These are phyloP conservation scores for Candida adriatica DNA, from an alignment of 805 yeast species.

Conservation along the genomic window DNA sequence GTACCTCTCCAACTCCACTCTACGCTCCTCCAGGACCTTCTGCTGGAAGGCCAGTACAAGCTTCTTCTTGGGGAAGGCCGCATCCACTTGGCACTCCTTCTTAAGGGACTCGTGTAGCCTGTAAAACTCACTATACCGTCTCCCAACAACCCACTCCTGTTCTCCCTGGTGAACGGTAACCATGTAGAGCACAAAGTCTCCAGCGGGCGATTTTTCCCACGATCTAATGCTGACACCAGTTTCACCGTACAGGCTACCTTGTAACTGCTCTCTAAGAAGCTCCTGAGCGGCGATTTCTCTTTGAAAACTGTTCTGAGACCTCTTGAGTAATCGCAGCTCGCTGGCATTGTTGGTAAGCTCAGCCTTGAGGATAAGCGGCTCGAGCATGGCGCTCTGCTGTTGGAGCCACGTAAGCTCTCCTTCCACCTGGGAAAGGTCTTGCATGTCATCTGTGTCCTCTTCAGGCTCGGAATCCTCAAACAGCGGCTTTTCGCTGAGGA, in stretches of 20 bases:
- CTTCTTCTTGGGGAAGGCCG: constrained; percentile 45
- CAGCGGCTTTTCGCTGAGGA: constrained; percentile 20
- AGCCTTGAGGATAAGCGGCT: constrained; percentile 69
- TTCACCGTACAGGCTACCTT: constrained; percentile 66
- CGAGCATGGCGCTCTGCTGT: constrained; percentile 58
- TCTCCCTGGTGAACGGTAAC: constrained; percentile 61
- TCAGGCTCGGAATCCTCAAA: constrained; percentile 19
- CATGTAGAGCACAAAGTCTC: constrained; percentile 62
- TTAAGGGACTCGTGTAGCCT: constrained; percentile 61
- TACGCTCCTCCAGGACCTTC: constrained; percentile 56
- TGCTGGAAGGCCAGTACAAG: constrained; percentile 70
- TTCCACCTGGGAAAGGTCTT: constrained; percentile 44
- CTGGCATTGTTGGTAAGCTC: constrained; percentile 72
- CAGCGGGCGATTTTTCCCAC: constrained; percentile 44
- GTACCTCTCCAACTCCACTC: constrained; percentile 54
- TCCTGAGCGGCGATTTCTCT: constrained; percentile 72
- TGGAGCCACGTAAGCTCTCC: constrained; percentile 50
- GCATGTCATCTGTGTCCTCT: constrained; percentile 18
- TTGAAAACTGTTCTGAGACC: constrained; percentile 59
- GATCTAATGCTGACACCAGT: constrained; percentile 44
- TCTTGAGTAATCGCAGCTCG: constrained; percentile 60
- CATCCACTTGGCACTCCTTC: constrained; percentile 42
- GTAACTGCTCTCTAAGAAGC: constrained; percentile 72
- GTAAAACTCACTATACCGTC: constrained; percentile 81
- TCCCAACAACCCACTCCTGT: constrained; percentile 73